Evolutionary conservation across 2,329 filamentous ascomycete species (phyloP), one percentile per base, ranked within the genome.

Genomic region (Byssochlamys sp.): DNA sequence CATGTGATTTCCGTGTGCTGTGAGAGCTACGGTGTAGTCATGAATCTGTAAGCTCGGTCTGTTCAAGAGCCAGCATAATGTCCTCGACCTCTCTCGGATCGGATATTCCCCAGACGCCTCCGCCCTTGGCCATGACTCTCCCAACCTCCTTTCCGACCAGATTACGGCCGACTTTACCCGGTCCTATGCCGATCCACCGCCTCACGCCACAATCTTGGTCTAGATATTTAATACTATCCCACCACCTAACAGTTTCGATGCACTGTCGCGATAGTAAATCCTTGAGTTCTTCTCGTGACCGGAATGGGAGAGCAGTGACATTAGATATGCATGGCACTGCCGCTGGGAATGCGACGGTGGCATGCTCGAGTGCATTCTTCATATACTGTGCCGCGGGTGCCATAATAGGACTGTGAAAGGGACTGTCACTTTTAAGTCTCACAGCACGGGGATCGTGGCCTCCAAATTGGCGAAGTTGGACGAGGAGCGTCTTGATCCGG

Each of bases 121-220:
- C 91, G 1, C 91, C 91, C 70, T 92, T 95, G 53, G 92, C 83
- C 14, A 82, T 77, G 57, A 94, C 89, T 66, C 87, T 84, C 9
- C 91, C 91, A 2, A 96, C 91, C 74, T 96, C 92, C 74, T 96
- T 96, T 11, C 91, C 91, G 1, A 97, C 91, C 6, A 97, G 78
- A 70, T 96, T 96, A 58, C 91, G 81, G 0, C 92, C 92, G 1
- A 97, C 92, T 71, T 95, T 95, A 4, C 92, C 92, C 0, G 92
- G 92, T 0, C 92, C 92, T 61, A 97, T 90, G 50, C 92, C 92
- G 54, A 97, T 82, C 88, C 92, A 96, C 57, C 91, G 80, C 65
- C 86, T 81, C 19, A 96, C 89, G 61, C 86, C 86, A 67, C 87
- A 83, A 66, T 94, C 85, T 69, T 94, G 86, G 70, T 96, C 90